Conservation (phyloP, 305 asterid genomes). For the Rubia balearica region DNA sequence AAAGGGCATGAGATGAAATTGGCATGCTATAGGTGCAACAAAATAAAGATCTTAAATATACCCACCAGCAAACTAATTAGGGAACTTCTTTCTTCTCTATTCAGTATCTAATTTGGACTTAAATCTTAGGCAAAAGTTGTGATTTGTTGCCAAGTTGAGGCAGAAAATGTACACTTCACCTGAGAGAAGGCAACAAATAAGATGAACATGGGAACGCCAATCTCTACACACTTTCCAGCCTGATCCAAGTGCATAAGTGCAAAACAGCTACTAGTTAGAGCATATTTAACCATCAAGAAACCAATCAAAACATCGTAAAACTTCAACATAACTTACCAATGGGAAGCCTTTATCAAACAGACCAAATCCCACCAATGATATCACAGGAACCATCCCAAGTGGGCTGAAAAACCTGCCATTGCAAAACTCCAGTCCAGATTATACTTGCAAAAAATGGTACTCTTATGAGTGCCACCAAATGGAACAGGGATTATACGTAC, state of each 20-base stretch:
- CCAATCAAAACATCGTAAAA: background rate
- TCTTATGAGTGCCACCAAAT: background rate
- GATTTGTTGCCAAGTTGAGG: background rate
- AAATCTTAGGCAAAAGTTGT: background rate
- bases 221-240: conserved; percentile 92
- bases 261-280: conserved; percentile 3
- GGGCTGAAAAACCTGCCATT: conserved; percentile 90
- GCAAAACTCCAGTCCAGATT: background rate
- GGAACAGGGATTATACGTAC: conserved; percentile 22
- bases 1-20: background rate
- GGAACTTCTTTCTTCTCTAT: background rate
- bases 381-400: conserved; percentile 90
- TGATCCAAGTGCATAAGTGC: conserved; percentile 24
- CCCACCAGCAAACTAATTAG: background rate
- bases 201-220: conserved; percentile 87
- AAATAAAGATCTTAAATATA: background rate
- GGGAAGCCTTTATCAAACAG: conserved; percentile 90
- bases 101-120: background rate
- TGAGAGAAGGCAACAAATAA: conserved; percentile 84
- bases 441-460: background rate
- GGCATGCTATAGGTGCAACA: background rate
- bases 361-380: conserved; percentile 81
- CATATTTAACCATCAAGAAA: conserved; percentile 2
- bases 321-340: conserved; percentile 40
- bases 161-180: conserved; percentile 30